phyloP scores from a whole-genome alignment of 345 rosid genomes.

The Anacardium occidentale region DNA sequence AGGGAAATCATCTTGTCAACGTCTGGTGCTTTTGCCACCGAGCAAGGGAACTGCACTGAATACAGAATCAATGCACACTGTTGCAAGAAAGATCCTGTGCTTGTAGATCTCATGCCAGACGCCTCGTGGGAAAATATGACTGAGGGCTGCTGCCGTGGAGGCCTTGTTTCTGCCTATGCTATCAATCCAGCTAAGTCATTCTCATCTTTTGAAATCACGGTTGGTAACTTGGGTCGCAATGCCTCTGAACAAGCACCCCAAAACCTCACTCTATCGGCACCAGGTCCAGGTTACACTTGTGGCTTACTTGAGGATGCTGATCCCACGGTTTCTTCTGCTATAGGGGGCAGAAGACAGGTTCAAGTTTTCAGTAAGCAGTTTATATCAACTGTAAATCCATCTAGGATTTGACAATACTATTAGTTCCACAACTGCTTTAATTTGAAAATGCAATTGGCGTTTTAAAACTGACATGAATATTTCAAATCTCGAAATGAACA shows the following conservation, averaged over 20 bases:
- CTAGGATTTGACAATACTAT: neutral
- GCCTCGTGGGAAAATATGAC: conserved; percentile 26
- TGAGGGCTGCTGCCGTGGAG: conserved; percentile 45
- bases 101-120: conserved; percentile 42
- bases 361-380: conserved; percentile 50
- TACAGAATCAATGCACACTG: conserved; percentile 42
- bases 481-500: too few species aligned
- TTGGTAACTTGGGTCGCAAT: conserved; percentile 36
- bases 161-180: conserved; percentile 48
- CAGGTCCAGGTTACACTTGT: conserved; percentile 62
- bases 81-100: conserved; percentile 43
- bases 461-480: too few species aligned
- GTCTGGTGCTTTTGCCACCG: conserved; percentile 54
- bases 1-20: conserved; percentile 46
- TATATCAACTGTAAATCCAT: neutral
- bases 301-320: conserved; percentile 34
- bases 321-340: conserved; percentile 39
- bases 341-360: conserved; percentile 50
- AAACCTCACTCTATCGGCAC: conserved; percentile 46
- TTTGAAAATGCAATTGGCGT: too few species aligned
- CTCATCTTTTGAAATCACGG: conserved; percentile 46
- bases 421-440: neutral
- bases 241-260: conserved; percentile 34
- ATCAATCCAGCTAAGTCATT: conserved; percentile 47
- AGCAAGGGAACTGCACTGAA: conserved; percentile 46